Percentiles rank a stretch among this genome's conserved stretches.
phyloP scores from a whole-genome alignment of 1,284 basidiomycete species.

The Sutorius eximius region DNA sequence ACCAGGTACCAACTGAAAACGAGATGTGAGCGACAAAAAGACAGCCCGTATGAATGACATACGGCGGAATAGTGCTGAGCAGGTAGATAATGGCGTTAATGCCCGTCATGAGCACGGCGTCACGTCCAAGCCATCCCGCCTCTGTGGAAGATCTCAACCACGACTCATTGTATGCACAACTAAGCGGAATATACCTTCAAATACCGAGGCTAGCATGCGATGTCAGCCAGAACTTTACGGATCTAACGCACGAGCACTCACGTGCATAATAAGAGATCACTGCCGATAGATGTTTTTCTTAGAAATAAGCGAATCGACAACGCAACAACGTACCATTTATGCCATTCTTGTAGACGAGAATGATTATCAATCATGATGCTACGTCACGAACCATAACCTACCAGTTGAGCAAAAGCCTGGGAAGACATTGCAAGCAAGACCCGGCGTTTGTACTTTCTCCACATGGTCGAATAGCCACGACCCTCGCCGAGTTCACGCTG shows the following conservation, averaged over 20 bases:
- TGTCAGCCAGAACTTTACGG: constrained; percentile 13
- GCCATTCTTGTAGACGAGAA: constrained; percentile 61
- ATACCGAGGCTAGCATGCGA: constrained; percentile 62
- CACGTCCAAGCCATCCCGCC: constrained; percentile 96
- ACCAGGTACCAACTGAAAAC: constrained; percentile 86
- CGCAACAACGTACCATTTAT: constrained; percentile 68
- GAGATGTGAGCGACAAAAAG: constrained; percentile 4
- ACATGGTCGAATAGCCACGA: constrained; percentile 83
- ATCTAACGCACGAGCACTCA: constrained; percentile 41
- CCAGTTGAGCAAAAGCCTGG: constrained; percentile 93
- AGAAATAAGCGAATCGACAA: constrained; percentile 8
- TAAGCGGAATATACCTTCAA: constrained; percentile 60
- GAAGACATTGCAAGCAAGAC: constrained; percentile 97
- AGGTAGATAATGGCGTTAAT: constrained; percentile 91
- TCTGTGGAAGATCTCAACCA: constrained; percentile 47
- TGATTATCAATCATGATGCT: constrained; percentile 6
- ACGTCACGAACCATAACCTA: constrained; percentile 31
- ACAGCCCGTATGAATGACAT: constrained; percentile 28
- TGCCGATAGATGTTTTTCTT: constrained; percentile 31
- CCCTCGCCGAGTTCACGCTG: constrained; percentile 77
- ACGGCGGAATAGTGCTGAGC: constrained; percentile 81
- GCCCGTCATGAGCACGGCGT: constrained; percentile 97
- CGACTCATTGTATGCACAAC: not conserved
- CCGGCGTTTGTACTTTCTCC: constrained; percentile 84
- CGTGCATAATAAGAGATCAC: constrained; percentile 96